Evolutionary conservation across 2,329 filamentous ascomycete species (phyloP), one percentile per base, ranked within the genome.

Genomic region (Penicillium sp.): DNA sequence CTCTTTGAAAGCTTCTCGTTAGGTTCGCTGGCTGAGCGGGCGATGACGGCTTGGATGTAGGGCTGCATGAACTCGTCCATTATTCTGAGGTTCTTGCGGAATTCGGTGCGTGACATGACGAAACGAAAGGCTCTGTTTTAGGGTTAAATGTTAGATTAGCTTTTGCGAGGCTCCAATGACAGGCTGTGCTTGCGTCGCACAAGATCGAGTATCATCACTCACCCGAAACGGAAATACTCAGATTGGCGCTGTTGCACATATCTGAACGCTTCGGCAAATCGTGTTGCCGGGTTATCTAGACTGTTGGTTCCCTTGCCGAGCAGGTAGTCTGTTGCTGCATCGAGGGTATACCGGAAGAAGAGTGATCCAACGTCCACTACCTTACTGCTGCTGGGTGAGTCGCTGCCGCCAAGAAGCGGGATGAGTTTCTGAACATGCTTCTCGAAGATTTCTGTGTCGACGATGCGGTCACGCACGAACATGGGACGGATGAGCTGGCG

Each of bases 401-500:
- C 11, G 75, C 76, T 2, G 77, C 84, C 40, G 75, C 80, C 81
- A 59, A 96, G 83, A 60, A 88, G 80, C 3, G 80, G 78, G 62
- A 95, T 85, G 10, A 96, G 77, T 1, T 85, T 84, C 66, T 89
- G 82, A 19, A 92, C 82, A 68, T 96, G 90, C 38, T 82, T 80
- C 74, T 96, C 92, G 66, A 96, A 94, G 60, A 87, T 88, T 51
- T 91, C 82, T 50, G 96, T 78, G 70, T 97, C 90, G 55, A 88
- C 89, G 19, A 96, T 84, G 11, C 91, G 87, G 68, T 96, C 90
- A 63, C 88, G 88, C 66, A 90, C 85, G 73, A 97, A 96, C 75
- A 95, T 91, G 0, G 92, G 92, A 3, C 91, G 82, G 59, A 97
- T 87, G 51, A 97, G 80, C 66, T 92, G 88, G n/a, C 93, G 84